Base-by-base conservation (phyloP, 164 flowering plant genomes). In the Akebia trifoliata region DNA sequence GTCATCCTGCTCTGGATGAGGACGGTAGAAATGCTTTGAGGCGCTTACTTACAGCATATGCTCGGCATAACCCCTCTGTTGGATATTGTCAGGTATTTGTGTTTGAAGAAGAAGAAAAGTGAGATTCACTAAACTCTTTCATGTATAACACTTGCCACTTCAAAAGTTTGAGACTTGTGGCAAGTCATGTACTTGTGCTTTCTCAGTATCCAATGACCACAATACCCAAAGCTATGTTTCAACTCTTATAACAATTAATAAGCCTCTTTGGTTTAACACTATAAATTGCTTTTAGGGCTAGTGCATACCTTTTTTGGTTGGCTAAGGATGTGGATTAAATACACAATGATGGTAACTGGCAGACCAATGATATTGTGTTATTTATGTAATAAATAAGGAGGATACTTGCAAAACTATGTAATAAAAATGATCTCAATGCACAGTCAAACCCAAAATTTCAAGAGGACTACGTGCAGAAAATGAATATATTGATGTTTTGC, bases 1-100 rank as follows among this genome's bases (percentile, higher is more conserved):
- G 99, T 30, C 99, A 94, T 72, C 99, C 99, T 75, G 97, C 99
- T 59, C 61, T 90, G 71, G 97, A 94, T 72, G 91, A 87, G 72
- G 85, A 78, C 69, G 97, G 99, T 61, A 83, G 99, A 82, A 86
- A 82, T 86, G 93, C 99, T 59, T 74, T 94, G 76, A 82, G 97
- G 64, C 96, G 96, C 53, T 70, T 90, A 52, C 87, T 94, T 50
- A 94, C 92, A 29, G 99, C 99, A 18, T 94, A 90, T 85, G 97
- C 97, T 67, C 81, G 95, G 6, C 99, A 94, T 63, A 94, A 94
- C 63, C 97, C 97, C 31, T 81, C 93, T 56, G 99, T 94, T 73
- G 97, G 99, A 9, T 94, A 90, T 61, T 94, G 99, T 56, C 99
- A 94, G 95, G 99, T 90, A 78, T 39, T 52, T 70, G 26, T 15